phyloP scores from a whole-genome alignment of 2,329 filamentous ascomycete genomes.

The Rhinocladiella similis region DNA sequence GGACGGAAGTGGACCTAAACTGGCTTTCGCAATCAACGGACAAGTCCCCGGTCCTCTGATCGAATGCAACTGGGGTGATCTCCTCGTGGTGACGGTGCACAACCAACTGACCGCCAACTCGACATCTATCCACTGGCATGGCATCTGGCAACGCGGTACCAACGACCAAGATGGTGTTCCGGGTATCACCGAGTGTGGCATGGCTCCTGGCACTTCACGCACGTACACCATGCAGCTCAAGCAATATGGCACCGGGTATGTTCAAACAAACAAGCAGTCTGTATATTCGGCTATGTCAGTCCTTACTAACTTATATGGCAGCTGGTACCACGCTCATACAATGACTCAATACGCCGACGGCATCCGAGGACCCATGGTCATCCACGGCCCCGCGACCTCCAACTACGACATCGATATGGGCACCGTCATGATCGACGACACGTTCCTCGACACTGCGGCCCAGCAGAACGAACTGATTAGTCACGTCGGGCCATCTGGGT shows the following conservation, averaged over 20 bases:
- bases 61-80: constrained; percentile 64
- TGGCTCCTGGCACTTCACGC: constrained; percentile 33
- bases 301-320: not conserved
- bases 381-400: constrained; percentile 41
- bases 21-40: constrained; percentile 67
- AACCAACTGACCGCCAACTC: constrained; percentile 58
- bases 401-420: constrained; percentile 42
- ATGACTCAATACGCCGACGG: constrained; percentile 34
- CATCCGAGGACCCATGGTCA: constrained; percentile 34
- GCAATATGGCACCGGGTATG: constrained; percentile 31
- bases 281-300: too few species aligned
- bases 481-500: constrained; percentile 19
- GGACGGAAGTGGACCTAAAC: constrained; percentile 37
- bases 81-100: constrained; percentile 53
- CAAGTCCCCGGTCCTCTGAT: constrained; percentile 68
- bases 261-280: too few species aligned
- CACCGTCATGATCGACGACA: constrained; percentile 37
- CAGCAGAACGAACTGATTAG: constrained; percentile 16
- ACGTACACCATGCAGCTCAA: constrained; percentile 33
- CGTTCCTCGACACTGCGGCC: constrained; percentile 24
- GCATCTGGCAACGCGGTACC: constrained; percentile 40
- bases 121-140: constrained; percentile 65
- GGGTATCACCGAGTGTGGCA: constrained; percentile 42
- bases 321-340: constrained; percentile 38
- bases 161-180: constrained; percentile 38